Percentiles rank a stretch among this genome's conserved stretches.
phyloP scores from a whole-genome alignment of 176 grass and related monocot genomes.

The Avena eriantha region DNA sequence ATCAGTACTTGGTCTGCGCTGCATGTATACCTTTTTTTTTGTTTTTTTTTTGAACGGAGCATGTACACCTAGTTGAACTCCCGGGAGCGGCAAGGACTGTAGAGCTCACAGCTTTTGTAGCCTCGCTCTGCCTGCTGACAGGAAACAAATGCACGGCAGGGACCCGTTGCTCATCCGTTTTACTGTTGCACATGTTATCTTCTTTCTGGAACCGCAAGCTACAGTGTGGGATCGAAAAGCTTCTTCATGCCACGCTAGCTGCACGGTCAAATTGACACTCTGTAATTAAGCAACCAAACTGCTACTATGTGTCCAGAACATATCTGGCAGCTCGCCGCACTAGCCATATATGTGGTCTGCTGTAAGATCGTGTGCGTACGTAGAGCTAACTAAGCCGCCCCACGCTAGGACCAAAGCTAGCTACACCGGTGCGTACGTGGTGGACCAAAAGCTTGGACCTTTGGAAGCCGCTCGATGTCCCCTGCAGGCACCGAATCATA shows the following conservation, averaged over 20 bases:
- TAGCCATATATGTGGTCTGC: too few species aligned
- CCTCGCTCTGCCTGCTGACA: neutral
- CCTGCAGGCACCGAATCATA: conserved; percentile 33
- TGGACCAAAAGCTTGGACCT: conserved; percentile 30
- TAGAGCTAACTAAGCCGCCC: neutral
- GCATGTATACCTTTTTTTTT: too few species aligned
- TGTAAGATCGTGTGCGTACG: too few species aligned
- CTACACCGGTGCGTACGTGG: conserved; percentile 11
- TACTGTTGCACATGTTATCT: neutral
- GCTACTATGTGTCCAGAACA: neutral
- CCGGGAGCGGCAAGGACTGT: neutral
- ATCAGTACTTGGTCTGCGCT: too few species aligned
- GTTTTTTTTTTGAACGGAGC: too few species aligned
- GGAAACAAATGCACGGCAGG: neutral
- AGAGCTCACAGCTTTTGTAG: neutral
- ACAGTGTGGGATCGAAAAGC: neutral
- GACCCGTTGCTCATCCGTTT: neutral
- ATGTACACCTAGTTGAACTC: too few species aligned
- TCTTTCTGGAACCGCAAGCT: conserved; percentile 6
- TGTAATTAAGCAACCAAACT: neutral
- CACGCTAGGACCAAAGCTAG: conserved; percentile 31
- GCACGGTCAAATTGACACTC: too few species aligned
- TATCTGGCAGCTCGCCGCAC: neutral
- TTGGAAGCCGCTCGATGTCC: conserved; percentile 12
- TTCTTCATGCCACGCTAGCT: neutral